phyloP scores from a whole-genome alignment of 2,329 filamentous ascomycete species.

The Cercospora janseana region DNA sequence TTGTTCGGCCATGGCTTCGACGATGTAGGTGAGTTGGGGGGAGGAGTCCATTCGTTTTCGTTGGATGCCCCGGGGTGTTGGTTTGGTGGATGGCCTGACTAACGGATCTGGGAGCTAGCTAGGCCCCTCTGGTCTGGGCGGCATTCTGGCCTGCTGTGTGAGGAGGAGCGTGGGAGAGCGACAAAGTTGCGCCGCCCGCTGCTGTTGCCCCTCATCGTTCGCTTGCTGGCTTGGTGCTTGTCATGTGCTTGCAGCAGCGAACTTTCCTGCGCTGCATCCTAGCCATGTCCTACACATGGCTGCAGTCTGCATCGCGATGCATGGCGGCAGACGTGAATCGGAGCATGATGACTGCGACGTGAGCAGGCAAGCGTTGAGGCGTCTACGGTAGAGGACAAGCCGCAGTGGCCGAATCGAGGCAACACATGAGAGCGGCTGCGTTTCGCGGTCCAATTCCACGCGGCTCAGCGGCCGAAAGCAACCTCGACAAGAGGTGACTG shows the following conservation, averaged over 20 bases:
- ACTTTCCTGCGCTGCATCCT: no score
- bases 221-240: no score
- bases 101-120: no score
- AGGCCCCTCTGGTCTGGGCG: no score
- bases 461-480: not conserved
- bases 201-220: no score
- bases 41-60: constrained; percentile 32
- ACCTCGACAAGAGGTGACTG: not conserved
- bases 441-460: not conserved
- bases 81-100: not conserved
- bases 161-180: no score
- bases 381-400: not conserved
- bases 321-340: not conserved
- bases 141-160: no score
- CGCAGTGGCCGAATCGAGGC: not conserved
- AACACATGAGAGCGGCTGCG: no score
- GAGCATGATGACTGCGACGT: no score
- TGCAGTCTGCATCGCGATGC: not conserved
- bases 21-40: constrained; percentile 32
- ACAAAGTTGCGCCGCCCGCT: no score
- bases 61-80: not conserved
- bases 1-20: constrained; percentile 32
- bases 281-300: not conserved
- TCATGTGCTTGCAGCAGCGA: no score
- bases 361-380: no score